These are phyloP conservation scores for Paralagenidium karlingii DNA, from an alignment of 352 stramenopile species.

Conservation along the genomic window DNA sequence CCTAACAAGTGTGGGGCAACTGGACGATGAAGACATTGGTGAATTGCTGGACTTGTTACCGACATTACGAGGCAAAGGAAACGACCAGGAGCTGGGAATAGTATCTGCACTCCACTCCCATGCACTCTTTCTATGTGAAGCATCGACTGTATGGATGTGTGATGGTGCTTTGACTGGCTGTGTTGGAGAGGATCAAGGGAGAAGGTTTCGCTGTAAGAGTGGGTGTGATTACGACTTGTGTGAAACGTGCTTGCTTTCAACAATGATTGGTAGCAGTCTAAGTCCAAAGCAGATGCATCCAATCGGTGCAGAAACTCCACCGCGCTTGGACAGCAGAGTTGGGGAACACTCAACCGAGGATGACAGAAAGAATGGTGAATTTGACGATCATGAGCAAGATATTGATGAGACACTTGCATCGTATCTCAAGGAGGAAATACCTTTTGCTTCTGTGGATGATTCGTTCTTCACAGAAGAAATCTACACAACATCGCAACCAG, in stretches of 20 bases:
- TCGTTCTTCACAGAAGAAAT: too few species aligned
- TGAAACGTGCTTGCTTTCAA: slow-evolving; percentile 33
- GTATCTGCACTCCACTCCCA: slow-evolving; percentile 43
- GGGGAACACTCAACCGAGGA: too few species aligned
- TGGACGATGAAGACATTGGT: slow-evolving; percentile 36
- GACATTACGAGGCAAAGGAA: slow-evolving; percentile 4
- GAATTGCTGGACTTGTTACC: slow-evolving; percentile 34
- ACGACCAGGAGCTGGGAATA: slow-evolving; percentile 10
- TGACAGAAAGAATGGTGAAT: too few species aligned
- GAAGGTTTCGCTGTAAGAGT: slow-evolving; percentile 45
- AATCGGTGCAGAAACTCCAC: too few species aligned
- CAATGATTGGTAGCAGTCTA: slow-evolving; percentile 13
- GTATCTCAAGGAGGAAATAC: too few species aligned
- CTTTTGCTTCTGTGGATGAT: too few species aligned
- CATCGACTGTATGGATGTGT: slow-evolving; percentile 61
- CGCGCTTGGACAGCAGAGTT: too few species aligned
- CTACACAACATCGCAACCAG: too few species aligned
- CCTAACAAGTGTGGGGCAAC: slow-evolving; percentile 29
- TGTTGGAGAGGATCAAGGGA: slow-evolving; percentile 33
- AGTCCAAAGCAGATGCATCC: too few species aligned
- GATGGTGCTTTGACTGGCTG: slow-evolving; percentile 42
- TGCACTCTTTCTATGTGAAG: slow-evolving; percentile 22
- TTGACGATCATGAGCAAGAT: too few species aligned
- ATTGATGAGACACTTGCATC: too few species aligned
- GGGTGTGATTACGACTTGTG: slow-evolving; percentile 73